These are phyloP conservation scores for Simplicillium sp. DNA, from an alignment of 2,329 filamentous ascomycete genomes.

Conservation along the genomic window DNA sequence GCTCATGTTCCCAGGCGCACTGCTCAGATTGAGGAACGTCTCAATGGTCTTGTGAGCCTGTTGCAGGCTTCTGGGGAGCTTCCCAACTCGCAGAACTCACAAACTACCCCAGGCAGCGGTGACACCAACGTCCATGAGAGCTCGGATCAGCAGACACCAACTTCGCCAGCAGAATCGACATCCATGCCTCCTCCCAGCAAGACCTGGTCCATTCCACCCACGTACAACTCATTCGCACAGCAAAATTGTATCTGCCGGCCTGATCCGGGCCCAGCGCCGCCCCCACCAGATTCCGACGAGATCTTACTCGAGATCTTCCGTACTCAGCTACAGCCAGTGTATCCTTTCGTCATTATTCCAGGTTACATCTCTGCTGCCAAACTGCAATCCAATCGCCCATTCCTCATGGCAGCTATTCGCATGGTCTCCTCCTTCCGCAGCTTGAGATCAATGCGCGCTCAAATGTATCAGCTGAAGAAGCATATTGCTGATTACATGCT, in stretches of 20 bases:
- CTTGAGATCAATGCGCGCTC: conserved; percentile 35
- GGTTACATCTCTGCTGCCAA: conserved; percentile 21
- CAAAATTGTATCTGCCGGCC: conserved; percentile 37
- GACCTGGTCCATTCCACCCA: conserved; percentile 24
- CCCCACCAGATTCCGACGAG: conserved; percentile 35
- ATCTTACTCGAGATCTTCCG: conserved; percentile 34
- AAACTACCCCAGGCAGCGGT: conserved; percentile 1
- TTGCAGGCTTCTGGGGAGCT: conserved; percentile 33
- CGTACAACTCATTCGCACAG: conserved; percentile 36
- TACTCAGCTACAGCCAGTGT: conserved; percentile 28
- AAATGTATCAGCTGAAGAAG: conserved; percentile 37
- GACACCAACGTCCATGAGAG: not conserved
- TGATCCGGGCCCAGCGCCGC: conserved; percentile 25
- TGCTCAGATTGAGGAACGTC: conserved; percentile 37
- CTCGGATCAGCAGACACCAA: conserved; percentile 3
- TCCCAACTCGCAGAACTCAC: conserved; percentile 4
- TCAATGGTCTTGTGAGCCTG: conserved; percentile 38
- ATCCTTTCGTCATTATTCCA: conserved; percentile 38
- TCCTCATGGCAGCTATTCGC: conserved; percentile 37
- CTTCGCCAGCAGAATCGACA: conserved; percentile 8
- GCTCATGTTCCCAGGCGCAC: conserved; percentile 26
- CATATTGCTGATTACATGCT: conserved; percentile 39
- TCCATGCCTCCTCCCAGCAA: conserved; percentile 7
- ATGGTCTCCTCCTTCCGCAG: conserved; percentile 40
- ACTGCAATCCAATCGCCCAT: conserved; percentile 30